Evolutionary conservation across 331 rosid genomes (phyloP), one percentile per base, ranked within the genome.

Genomic region (Phaseolus coccineus): DNA sequence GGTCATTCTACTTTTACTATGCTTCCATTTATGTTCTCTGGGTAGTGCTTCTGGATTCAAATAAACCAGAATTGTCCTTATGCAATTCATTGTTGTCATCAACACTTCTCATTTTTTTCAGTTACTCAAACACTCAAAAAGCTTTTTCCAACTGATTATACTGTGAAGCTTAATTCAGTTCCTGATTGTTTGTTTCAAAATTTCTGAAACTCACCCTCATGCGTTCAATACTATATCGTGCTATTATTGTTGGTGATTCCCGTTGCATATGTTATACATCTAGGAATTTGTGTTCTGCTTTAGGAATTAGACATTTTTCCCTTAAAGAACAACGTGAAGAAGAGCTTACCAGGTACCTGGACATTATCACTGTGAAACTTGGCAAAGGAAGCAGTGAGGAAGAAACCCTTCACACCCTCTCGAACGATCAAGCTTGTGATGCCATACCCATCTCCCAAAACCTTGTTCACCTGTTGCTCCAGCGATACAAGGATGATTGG

Each of bases 401-500:
- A 57, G 93, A 94, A 56, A 75, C 90, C 59, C 70, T 89, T 61
- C 83, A 24, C 70, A 85, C 82, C 69, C 90, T 94, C 5, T 70
- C 74, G n/a, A 65, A 33, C 33, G 97, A 94, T 51, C 81, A 64
- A 65, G 78, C 73, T 57, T 90, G 90, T 73, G 58, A 79, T 66
- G 75, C 70, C 57, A 70, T 92, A 58, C 80, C 48, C 42, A 69
- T 86, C 47, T 88, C 92, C 33, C 76, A 81, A 63, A 39, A 70
- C 35, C 88, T 92, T 33, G 81, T 89, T 81, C 69, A 77, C 35
- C 73, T 30, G 24, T 53, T 94, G 83, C 90, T 94, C 15, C 48
- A 10, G 50, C 92, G 92, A 7, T 94, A 88, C 42, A 92, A 88
- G 86, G 92, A 92, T 79, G 97, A 94, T 80, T 94, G 97, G 97